Evolutionary conservation across 495 filamentous ascomycete genomes (phyloP), one percentile per base, ranked within the genome.

Genomic region (Hypoxylon crocopeplum): DNA sequence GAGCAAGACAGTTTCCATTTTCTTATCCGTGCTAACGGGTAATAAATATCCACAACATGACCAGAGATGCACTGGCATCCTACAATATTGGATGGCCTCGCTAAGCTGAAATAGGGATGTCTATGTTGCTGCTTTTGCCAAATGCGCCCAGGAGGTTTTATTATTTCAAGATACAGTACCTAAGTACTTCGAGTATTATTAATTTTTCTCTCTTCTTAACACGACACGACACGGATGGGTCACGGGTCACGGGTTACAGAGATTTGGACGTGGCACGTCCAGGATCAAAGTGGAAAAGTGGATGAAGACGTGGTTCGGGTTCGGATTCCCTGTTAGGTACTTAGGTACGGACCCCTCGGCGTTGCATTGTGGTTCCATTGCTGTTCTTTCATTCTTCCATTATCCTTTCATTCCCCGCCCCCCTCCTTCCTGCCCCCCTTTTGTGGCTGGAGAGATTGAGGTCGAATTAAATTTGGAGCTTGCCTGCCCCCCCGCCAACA

Each of bases 221-320:
- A n/a, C n/a, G 53, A 63, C 59, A 64, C 61, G 61, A 64, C 55
- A 51, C 61, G 45, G 34, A 53, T 44, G 29, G 59, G 54, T 55
- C 49, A 64, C 60, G 60, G 61, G 61, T 64, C 50, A 64, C 55
- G 45, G 34, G 54, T 17, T 19, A 34, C 8, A 17, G 13, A 17
- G 8, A 29, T 32, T 48, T 53, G 48, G 56, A 63, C 61, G 61
- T 64, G 61, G 61, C 61, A 64, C 61, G 61, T 55, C 61, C 59
- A 64, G 45, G 42, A 34, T 40, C 16, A 59, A 59, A 47, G 42
- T 59, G 55, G 61, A 64, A 59, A 45, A 55, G 55, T 54, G 19
- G 50, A 59, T 58, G 60, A 45, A 54, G 50, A 64, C 61, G 55
- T 57, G 55, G n/a, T 27, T 27, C 24, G 24, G 24, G 4, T 64